Percentiles rank a stretch among this genome's conserved stretches.
phyloP scores from a whole-genome alignment of 805 yeast genomes.

The Citeromyces nyonsensis region DNA sequence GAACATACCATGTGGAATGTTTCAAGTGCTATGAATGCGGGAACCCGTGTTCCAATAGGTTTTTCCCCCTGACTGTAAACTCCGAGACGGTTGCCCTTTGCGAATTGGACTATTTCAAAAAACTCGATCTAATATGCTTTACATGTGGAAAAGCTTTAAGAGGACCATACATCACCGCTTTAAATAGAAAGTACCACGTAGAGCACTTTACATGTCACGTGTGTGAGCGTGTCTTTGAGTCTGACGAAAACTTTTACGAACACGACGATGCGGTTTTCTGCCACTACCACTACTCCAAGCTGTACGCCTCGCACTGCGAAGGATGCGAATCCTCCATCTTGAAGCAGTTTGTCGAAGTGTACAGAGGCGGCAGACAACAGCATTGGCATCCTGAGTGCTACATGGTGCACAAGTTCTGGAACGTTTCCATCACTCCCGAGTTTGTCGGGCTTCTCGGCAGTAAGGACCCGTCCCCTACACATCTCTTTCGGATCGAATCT shows the following conservation, averaged over 20 bases:
- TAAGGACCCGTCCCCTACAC: constrained; percentile 16
- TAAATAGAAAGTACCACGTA: constrained; percentile 82
- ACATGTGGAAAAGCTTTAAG: constrained; percentile 76
- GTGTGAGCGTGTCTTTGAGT: constrained; percentile 78
- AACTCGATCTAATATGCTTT: constrained; percentile 73
- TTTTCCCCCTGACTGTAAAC: constrained; percentile 45
- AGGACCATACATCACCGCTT: constrained; percentile 88
- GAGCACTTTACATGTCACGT: constrained; percentile 90
- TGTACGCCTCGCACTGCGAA: constrained; percentile 79
- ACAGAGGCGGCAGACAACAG: constrained; percentile 79
- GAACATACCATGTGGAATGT: constrained; percentile 75
- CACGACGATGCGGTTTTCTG: constrained; percentile 74
- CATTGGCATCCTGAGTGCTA: constrained; percentile 99
- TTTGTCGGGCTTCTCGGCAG: constrained; percentile 28
- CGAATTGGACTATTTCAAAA: constrained; percentile 82
- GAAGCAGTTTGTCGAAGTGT: constrained; percentile 87
- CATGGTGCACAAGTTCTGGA: constrained; percentile 96
- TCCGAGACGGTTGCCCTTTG: constrained; percentile 51
- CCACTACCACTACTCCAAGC: constrained; percentile 80
- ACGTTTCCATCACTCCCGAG: constrained; percentile 57
- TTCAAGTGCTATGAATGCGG: constrained; percentile 81
- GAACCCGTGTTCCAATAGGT: constrained; percentile 66
- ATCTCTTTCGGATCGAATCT: constrained; percentile 41
- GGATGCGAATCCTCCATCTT: constrained; percentile 87
- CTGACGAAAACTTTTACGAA: constrained; percentile 77